phyloP scores from a whole-genome alignment of 805 yeast species.

The Myxozyma udenii region DNA sequence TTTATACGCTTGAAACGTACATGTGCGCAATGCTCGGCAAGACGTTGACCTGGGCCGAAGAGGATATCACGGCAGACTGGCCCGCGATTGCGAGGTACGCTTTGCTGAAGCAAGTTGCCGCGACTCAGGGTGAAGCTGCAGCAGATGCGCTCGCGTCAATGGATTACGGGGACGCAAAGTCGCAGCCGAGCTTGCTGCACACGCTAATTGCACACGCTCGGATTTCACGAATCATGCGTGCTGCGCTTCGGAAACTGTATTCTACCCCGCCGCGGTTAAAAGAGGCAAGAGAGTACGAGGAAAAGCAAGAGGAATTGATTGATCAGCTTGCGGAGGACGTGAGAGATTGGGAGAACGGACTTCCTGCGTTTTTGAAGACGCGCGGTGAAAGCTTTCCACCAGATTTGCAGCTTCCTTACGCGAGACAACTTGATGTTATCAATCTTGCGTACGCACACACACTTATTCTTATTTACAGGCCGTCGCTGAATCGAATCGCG shows the following conservation, averaged over 20 bases:
- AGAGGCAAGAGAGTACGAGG: constrained; percentile 9
- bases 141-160: not conserved
- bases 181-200: constrained; percentile 16
- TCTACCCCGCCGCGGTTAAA: not conserved
- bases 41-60: constrained; percentile 24
- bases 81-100: constrained; percentile 11
- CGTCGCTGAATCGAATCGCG: constrained; percentile 21
- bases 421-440: constrained; percentile 17
- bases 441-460: constrained; percentile 25
- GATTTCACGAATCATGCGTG: constrained; percentile 13
- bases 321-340: constrained; percentile 15
- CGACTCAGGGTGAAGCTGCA: not conserved
- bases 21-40: constrained; percentile 29
- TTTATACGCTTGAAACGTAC: constrained; percentile 23
- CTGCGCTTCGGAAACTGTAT: constrained; percentile 13
- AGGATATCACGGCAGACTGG: constrained; percentile 21
- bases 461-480: constrained; percentile 21
- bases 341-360: constrained; percentile 8
- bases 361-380: constrained; percentile 13
- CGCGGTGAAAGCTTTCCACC: not conserved
- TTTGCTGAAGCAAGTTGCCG: no score
- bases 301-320: no score
- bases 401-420: constrained; percentile 13
- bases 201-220: constrained; percentile 23
- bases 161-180: constrained; percentile 3